phyloP scores from a whole-genome alignment of 2,329 filamentous ascomycete genomes.

The Acrodontium crateriforme region DNA sequence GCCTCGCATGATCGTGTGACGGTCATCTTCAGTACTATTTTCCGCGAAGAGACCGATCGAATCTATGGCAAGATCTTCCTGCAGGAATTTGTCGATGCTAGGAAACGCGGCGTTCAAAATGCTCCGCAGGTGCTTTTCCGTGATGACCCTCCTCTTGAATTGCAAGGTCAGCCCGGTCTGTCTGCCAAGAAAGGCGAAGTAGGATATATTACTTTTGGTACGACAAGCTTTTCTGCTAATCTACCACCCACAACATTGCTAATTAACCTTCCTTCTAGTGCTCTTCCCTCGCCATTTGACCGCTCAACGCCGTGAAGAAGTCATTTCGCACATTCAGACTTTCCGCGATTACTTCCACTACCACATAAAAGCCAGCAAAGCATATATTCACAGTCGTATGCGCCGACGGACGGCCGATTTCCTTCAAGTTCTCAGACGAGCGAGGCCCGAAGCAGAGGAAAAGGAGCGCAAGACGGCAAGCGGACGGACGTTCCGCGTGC shows the following conservation, averaged over 20 bases:
- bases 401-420: conserved; percentile 95
- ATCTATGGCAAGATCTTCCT: conserved; percentile 98
- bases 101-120: conserved; percentile 91
- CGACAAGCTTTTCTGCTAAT: conserved; percentile 11
- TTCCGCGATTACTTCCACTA: conserved; percentile 99
- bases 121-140: conserved; percentile 94
- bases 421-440: conserved; percentile 90
- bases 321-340: conserved; percentile 98
- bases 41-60: conserved; percentile 92
- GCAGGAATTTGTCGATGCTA: conserved; percentile 95
- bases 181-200: conserved; percentile 63
- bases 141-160: conserved; percentile 83
- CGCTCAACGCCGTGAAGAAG: conserved; percentile 76
- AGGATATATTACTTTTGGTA: conserved; percentile 97
- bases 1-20: conserved; percentile 94
- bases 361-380: conserved; percentile 98
- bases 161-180: conserved; percentile 77
- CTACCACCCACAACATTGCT: conserved; percentile 2
- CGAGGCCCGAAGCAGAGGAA: conserved; percentile 88
- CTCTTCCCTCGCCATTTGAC: conserved; percentile 92
- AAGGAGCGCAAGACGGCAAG: conserved; percentile 97
- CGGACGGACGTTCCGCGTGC: conserved; percentile 73
- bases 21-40: conserved; percentile 97
- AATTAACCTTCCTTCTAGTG: conserved; percentile 38
- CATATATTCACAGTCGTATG: conserved; percentile 98